Base-by-base conservation (phyloP, 2,329 filamentous ascomycete genomes). In the Talaromyces piceae region DNA sequence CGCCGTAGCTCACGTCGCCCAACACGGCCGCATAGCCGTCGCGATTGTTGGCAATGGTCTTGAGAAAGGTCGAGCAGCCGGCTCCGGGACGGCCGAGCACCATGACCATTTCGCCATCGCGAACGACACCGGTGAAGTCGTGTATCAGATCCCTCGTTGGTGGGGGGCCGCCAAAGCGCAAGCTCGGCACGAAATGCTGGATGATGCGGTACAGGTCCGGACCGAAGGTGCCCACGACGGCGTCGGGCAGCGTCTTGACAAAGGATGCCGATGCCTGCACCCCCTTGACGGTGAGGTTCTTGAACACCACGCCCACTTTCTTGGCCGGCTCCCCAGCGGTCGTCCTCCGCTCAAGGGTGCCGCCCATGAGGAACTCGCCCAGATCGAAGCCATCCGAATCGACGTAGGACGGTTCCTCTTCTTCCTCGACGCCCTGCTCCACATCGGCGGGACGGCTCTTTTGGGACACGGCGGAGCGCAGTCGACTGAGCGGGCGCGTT, bases 11-110 rank as follows among this genome's bases (percentile, higher is more conserved):
- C 4, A 91, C 79, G 1, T 87, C 79, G 20, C 87, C 87, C 3
- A 79, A 74, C 4, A 91, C 84, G 2, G 71, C 75, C 1, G 82
- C 83, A 63, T 81, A 91, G 1, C 76, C 75, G 26, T 76, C 77
- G 20, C 83, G 77, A 54, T 87, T 80, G 63, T 91, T 91, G 39
- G 83, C 79, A 57, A 91, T 80, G 2, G 83, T 79, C 63, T 89
- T 90, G 45, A 91, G 74, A 58, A 91, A 89, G 0, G 87, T 90
- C 3, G 80, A 83, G 66, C 87, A 90, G 8, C 87, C 87, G 23
- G 82, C 64, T 3, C 87, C 87, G 0, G 87, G 87, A 8, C 84
- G 74, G 5, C 87, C 87, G 1, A 91, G 74, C 0, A 86, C 83
- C 13, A 88, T 72, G 76, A 87, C 80, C 82, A 87, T 87, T 64